Base-by-base conservation (phyloP, 257 asterid genomes). In the Lithospermum erythrorhizon region DNA sequence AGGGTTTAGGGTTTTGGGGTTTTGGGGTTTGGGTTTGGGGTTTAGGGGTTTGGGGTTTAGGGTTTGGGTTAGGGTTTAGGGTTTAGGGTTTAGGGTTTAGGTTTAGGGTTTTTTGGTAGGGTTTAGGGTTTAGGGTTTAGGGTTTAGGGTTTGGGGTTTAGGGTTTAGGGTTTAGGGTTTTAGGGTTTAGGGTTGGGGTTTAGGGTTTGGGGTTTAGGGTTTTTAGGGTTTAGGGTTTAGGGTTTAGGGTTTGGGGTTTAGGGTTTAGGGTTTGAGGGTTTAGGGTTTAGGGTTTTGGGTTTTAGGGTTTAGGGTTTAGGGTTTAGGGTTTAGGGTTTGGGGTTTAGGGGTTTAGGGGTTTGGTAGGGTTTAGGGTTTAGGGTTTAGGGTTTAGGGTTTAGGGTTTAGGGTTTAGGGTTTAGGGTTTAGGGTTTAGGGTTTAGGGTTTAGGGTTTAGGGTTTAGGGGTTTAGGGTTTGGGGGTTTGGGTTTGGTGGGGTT, bases 61-160 rank as follows among this genome's bases (percentile, higher is more conserved):
- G 27, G 37, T 2, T 22, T 9, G 51, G 13, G 25, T 53, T 6
- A 55, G 61, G 63, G 14, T 63, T 63, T 51, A 59, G 67, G 67
- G 52, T 63, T 22, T 23, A 59, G 67, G 55, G 47, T 61, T 41
- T 20, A 57, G 72, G 61, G 61, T 61, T 21, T 21, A 57, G 72
- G 52, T 52, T 68, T n/a, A 7, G 48, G 67, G 55, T 53, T 55
- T 21, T 55, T 66, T 66, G 35, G 61, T 68, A 53, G 62, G 72
- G 72, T 61, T 68, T 68, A 61, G 66, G 72, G 72, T 61, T 68
- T 68, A 54, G 72, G 72, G 55, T 61, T 24, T 24, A 24, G 27
- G 27, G 27, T 24, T 61, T 68, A 23, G 63, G 62, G 67, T 24
- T 24, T 24, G 4, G 27, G 27, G 27, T 24, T 61, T 68, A 23